These are phyloP conservation scores for Jaapia argillacea DNA, from an alignment of 768 basidiomycete species.

Conservation along the genomic window DNA sequence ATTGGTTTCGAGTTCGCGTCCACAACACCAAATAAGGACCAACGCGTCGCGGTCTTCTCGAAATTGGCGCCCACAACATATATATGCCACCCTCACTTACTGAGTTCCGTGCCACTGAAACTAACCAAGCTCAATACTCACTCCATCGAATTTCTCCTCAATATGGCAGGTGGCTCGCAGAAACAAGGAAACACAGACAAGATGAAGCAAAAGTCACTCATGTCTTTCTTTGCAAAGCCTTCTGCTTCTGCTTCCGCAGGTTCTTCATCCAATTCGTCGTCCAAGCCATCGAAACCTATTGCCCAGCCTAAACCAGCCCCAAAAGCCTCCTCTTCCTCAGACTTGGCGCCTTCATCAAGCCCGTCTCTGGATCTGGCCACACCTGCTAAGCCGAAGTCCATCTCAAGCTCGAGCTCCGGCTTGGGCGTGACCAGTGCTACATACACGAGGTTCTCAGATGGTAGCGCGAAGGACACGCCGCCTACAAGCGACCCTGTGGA, in stretches of 20 bases:
- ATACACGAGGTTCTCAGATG: constrained; percentile 35
- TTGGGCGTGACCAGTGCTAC: constrained; percentile 27
- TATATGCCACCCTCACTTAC: no score
- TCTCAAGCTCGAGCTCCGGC: constrained; percentile 12
- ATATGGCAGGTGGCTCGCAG: no score
- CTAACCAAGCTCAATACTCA: no score
- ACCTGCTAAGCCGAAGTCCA: constrained; percentile 5
- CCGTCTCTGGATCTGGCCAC: no score
- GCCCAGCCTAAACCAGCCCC: constrained; percentile 6
- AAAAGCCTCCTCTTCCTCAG: background rate
- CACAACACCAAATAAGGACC: no score
- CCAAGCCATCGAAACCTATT: constrained; percentile 9
- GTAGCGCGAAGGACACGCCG: constrained; percentile 46
- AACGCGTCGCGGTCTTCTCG: no score
- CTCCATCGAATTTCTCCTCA: no score
- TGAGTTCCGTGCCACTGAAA: no score
- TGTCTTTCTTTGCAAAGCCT: constrained; percentile 47
- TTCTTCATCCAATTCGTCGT: constrained; percentile 3
- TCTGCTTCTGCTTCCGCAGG: background rate
- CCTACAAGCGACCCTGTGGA: constrained; percentile 75
- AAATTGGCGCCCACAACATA: no score
- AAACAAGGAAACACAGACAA: constrained; percentile 9
- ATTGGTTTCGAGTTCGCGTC: no score
- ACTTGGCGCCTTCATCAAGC: no score
- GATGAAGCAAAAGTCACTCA: constrained; percentile 66